phyloP scores from a whole-genome alignment of 371 early-diverging fungal species.

The Mucor sp. region DNA sequence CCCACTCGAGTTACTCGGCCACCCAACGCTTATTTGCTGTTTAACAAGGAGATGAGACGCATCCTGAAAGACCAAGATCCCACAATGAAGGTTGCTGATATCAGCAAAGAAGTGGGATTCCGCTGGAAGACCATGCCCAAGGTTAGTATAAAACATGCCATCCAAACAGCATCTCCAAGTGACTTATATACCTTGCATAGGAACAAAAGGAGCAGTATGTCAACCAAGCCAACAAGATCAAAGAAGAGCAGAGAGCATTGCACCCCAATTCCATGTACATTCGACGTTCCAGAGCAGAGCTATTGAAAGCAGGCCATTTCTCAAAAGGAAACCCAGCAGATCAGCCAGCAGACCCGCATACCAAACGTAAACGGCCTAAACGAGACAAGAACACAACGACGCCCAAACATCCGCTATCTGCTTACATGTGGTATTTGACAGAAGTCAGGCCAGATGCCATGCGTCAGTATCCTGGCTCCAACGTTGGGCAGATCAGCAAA shows the following conservation, averaged over 20 bases:
- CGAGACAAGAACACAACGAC: conserved; percentile 62
- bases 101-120: conserved; percentile 64
- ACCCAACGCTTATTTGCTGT: conserved; percentile 68
- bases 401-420: conserved; percentile 82
- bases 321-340: conserved; percentile 22
- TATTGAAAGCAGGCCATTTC: conserved; percentile 58
- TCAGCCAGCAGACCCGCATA: not conserved
- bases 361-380: conserved; percentile 22
- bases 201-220: conserved; percentile 42
- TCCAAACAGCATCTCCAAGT: too few relatives aligned
- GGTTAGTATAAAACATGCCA: too few relatives aligned
- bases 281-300: conserved; percentile 67
- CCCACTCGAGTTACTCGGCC: conserved; percentile 62
- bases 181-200: conserved; percentile 12
- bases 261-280: conserved; percentile 71
- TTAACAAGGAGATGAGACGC: conserved; percentile 68
- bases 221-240: conserved; percentile 42
- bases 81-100: conserved; percentile 64
- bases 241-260: conserved; percentile 40
- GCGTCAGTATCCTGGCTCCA: conserved; percentile 64
- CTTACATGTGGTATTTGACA: conserved; percentile 73
- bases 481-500: conserved; percentile 73
- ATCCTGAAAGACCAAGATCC: conserved; percentile 65
- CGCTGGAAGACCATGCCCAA: conserved; percentile 57
- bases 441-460: conserved; percentile 66